Conservation (phyloP, 139 green algal species). For the Chlorella vulgaris region DNA sequence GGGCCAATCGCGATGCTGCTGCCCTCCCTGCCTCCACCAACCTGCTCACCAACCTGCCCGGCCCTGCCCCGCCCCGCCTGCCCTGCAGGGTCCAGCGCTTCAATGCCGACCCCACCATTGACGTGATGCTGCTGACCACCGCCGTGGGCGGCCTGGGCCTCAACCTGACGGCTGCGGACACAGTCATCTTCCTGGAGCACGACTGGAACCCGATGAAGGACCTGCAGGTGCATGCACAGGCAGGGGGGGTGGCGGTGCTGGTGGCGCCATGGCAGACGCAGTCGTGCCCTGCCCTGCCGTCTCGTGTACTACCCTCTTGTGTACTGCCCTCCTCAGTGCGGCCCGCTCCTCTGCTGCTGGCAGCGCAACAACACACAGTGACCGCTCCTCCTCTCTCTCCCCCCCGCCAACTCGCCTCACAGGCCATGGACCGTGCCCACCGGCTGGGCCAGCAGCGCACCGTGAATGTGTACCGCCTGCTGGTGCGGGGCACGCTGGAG, state of each 20-base stretch:
- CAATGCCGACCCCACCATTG: conserved; percentile 97
- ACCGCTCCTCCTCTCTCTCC: not conserved
- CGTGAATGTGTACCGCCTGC: conserved; percentile 96
- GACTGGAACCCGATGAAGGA: conserved; percentile 99
- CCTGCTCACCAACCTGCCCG: not conserved
- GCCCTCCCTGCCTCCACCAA: not conserved
- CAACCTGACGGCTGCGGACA: conserved; percentile 97
- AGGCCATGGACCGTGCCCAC: conserved; percentile 98
- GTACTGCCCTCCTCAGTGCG: too few relatives aligned
- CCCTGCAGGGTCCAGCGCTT: conserved; percentile 84
- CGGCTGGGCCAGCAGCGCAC: conserved; percentile 91
- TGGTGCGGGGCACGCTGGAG: conserved; percentile 78
- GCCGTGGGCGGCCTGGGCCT: conserved; percentile 91
- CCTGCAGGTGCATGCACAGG: conserved; percentile 80
- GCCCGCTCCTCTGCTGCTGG: too few relatives aligned
- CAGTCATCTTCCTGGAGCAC: conserved; percentile 98
- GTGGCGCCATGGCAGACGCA: too few relatives aligned
- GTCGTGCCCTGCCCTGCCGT: too few relatives aligned
- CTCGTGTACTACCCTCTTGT: too few relatives aligned
- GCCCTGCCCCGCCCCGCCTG: too few relatives aligned
- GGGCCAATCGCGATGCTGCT: too few relatives aligned
- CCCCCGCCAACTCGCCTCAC: conserved; percentile 8
- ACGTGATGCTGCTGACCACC: conserved; percentile 97
- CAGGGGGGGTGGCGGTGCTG: too few relatives aligned
- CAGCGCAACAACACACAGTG: too few relatives aligned